Percentiles rank a stretch among this genome's conserved stretches.
Evolutionary conservation across 2,329 filamentous ascomycete genomes (phyloP).

Genomic region (Colletotrichum karsti): DNA sequence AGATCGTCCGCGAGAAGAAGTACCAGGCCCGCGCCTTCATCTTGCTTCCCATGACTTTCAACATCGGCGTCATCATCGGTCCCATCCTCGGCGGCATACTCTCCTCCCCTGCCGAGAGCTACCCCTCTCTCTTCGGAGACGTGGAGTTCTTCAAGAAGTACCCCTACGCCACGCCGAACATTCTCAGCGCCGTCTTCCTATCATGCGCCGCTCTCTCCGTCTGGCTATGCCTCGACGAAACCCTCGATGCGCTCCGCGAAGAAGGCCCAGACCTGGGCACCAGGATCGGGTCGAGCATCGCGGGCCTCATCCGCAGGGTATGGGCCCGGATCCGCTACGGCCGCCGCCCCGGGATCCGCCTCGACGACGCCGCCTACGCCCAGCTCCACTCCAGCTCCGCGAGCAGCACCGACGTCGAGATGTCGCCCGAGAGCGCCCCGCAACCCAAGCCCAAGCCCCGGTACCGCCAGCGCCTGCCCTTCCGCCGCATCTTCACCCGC

Average conservation of each 20-base stretch:
- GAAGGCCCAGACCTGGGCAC: slow-evolving; percentile 50
- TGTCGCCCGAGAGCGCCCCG: slow-evolving; percentile 35
- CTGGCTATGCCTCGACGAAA: slow-evolving; percentile 62
- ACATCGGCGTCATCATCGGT: slow-evolving; percentile 54
- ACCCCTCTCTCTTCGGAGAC: slow-evolving; percentile 56
- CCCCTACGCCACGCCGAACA: slow-evolving; percentile 64
- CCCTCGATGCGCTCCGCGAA: slow-evolving; percentile 53
- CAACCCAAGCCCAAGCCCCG: slow-evolving; percentile 36
- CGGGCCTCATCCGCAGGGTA: slow-evolving; percentile 35
- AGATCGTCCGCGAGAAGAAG: slow-evolving; percentile 56
- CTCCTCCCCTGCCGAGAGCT: slow-evolving; percentile 74
- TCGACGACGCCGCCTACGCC: slow-evolving; percentile 37
- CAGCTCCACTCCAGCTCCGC: slow-evolving; percentile 41
- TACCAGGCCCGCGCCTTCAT: slow-evolving; percentile 58
- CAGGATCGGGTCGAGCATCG: slow-evolving; percentile 47
- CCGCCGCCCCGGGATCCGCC: neutral
- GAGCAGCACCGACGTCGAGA: slow-evolving; percentile 36
- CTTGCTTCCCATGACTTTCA: slow-evolving; percentile 57
- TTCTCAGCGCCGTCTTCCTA: slow-evolving; percentile 60
- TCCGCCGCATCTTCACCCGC: slow-evolving; percentile 62
- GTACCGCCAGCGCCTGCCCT: slow-evolving; percentile 58
- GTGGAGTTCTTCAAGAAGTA: slow-evolving; percentile 55
- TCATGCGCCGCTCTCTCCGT: slow-evolving; percentile 50
- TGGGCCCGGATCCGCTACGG: slow-evolving; percentile 27
- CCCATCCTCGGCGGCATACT: slow-evolving; percentile 71